Evolutionary conservation across 495 filamentous ascomycete genomes (phyloP).

Genomic region (Physcia stellaris): DNA sequence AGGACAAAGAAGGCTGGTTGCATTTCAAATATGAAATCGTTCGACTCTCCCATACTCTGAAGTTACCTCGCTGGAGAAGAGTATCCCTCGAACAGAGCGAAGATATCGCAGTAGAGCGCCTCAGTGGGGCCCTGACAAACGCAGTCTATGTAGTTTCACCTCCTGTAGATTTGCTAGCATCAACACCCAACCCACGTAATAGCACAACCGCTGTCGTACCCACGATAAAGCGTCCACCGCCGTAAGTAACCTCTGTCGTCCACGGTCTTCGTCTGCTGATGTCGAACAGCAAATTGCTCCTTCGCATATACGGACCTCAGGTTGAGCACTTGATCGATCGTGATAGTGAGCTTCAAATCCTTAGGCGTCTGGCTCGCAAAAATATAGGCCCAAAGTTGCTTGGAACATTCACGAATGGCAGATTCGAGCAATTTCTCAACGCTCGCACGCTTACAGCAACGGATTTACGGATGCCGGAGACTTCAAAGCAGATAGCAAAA

Average conservation of each 20-base stretch:
- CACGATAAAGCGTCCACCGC: constrained; percentile 32
- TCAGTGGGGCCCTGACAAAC: constrained; percentile 92
- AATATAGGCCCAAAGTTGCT: constrained; percentile 87
- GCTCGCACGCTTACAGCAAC: constrained; percentile 61
- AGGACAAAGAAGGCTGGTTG: constrained; percentile 61
- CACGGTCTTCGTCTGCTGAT: constrained; percentile 9
- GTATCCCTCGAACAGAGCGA: constrained; percentile 56
- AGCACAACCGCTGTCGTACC: constrained; percentile 24
- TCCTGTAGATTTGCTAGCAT: constrained; percentile 39
- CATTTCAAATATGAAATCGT: constrained; percentile 84
- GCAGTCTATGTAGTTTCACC: constrained; percentile 89
- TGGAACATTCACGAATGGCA: constrained; percentile 88
- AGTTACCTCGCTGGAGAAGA: constrained; percentile 77
- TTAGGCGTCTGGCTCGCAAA: constrained; percentile 75
- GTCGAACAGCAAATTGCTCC: constrained; percentile 54
- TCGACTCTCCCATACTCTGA: constrained; percentile 74
- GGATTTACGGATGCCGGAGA: constrained; percentile 69
- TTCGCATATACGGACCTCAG: constrained; percentile 91
- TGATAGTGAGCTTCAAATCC: constrained; percentile 75
- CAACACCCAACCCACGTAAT: constrained; percentile 22
- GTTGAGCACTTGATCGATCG: constrained; percentile 93
- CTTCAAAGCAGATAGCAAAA: constrained; percentile 91
- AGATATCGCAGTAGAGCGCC: constrained; percentile 66
- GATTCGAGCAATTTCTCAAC: constrained; percentile 88
- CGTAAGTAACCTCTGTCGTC: constrained; percentile 24